These are phyloP conservation scores for Phoma sp. DNA, from an alignment of 2,329 filamentous ascomycete species.

Conservation along the genomic window DNA sequence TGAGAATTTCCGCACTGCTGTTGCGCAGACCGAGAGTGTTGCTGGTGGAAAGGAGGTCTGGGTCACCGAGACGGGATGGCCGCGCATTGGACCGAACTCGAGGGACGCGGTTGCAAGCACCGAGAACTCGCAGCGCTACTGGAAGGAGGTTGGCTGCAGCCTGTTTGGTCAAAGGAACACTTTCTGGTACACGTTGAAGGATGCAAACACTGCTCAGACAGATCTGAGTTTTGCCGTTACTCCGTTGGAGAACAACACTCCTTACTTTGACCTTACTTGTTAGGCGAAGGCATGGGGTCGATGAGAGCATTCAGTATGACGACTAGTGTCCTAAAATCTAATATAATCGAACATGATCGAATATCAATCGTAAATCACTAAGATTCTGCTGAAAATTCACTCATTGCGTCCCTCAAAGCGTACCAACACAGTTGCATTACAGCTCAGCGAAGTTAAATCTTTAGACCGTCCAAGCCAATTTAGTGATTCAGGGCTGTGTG, in stretches of 20 bases:
- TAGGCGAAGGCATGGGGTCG: too few species aligned
- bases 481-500: too few species aligned
- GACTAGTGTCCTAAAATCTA: too few species aligned
- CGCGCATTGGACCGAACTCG: constrained; percentile 48
- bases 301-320: too few species aligned
- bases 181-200: constrained; percentile 44
- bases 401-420: too few species aligned
- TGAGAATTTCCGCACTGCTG: constrained; percentile 70
- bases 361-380: too few species aligned
- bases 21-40: constrained; percentile 65
- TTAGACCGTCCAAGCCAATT: too few species aligned
- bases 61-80: constrained; percentile 89
- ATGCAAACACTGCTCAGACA: constrained; percentile 54
- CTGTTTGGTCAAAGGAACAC: constrained; percentile 35
- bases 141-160: constrained; percentile 38
- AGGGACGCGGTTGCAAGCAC: constrained; percentile 34
- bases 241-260: constrained; percentile 59
- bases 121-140: constrained; percentile 38
- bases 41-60: constrained; percentile 75
- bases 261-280: constrained; percentile 63
- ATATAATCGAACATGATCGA: too few species aligned
- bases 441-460: too few species aligned
- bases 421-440: too few species aligned
- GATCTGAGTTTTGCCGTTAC: constrained; percentile 60
- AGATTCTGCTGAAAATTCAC: too few species aligned